Evolutionary conservation across 176 grass and related monocot species (phyloP).

Genomic region (Leersia perrieri): DNA sequence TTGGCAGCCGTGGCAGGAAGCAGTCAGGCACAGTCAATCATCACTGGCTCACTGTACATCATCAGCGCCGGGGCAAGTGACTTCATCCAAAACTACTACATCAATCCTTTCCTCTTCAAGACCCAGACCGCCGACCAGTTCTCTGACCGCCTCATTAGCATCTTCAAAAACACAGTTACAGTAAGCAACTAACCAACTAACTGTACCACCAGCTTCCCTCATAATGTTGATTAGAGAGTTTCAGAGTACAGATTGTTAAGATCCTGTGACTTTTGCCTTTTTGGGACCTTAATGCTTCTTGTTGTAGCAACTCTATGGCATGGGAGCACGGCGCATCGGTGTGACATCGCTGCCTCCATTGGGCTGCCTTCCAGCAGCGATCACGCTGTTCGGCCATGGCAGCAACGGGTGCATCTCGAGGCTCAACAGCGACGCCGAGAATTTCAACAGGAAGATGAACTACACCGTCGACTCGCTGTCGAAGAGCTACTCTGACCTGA

Average conservation of each 20-base stretch:
- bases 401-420: conserved; percentile 46
- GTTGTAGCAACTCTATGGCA: conserved; percentile 58
- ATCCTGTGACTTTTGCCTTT: background rate
- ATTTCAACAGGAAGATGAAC: conserved; percentile 74
- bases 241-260: background rate
- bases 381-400: conserved; percentile 75
- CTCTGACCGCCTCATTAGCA: conserved; percentile 58
- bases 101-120: conserved; percentile 81
- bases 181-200: conserved; percentile 16
- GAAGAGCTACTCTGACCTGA: conserved; percentile 54
- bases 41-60: conserved; percentile 65
- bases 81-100: conserved; percentile 95
- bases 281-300: background rate
- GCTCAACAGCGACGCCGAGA: conserved; percentile 62
- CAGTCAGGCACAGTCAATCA: conserved; percentile 47
- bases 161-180: conserved; percentile 55
- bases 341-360: conserved; percentile 82
- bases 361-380: conserved; percentile 67
- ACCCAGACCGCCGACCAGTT: conserved; percentile 66
- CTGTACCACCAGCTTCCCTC: background rate
- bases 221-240: background rate
- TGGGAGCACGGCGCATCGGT: conserved; percentile 77
- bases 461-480: conserved; percentile 44
- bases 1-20: conserved; percentile 52
- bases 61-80: conserved; percentile 76